phyloP scores from a whole-genome alignment of 495 filamentous ascomycete species.

The Xylaria scruposa region DNA sequence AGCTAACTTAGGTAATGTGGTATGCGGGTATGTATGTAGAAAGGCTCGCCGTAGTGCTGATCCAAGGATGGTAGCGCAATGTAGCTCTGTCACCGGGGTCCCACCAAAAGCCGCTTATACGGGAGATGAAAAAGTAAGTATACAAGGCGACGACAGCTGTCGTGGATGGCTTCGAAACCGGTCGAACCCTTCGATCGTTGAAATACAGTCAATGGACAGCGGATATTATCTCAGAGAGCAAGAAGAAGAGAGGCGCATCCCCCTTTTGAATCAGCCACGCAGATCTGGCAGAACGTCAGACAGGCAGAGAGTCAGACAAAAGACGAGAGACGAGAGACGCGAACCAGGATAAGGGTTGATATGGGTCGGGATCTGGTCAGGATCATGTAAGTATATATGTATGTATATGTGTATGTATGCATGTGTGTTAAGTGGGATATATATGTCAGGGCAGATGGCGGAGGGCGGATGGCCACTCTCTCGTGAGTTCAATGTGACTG shows the following conservation, averaged over 20 bases:
- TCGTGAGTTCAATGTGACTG: constrained; percentile 3
- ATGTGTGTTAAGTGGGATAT: not conserved
- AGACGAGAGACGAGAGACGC: constrained; percentile 3
- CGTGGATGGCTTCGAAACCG: not conserved
- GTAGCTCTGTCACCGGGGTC: not conserved
- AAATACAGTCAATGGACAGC: not conserved
- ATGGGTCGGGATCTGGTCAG: not conserved
- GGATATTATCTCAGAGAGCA: not conserved
- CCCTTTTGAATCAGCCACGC: constrained; percentile 6
- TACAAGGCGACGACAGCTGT: constrained; percentile 2
- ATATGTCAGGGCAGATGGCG: not conserved
- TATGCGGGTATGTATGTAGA: not conserved
- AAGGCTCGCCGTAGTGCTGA: not conserved
- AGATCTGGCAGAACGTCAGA: not conserved
- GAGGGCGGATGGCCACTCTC: constrained; percentile 1
- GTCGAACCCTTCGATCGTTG: not conserved
- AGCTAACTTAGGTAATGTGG: constrained; percentile 8
- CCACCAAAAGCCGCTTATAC: not conserved
- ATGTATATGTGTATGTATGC: not conserved
- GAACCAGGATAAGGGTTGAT: constrained; percentile 14
- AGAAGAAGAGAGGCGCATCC: not conserved
- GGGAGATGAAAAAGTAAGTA: not conserved
- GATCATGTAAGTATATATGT: not conserved
- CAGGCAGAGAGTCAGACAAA: constrained; percentile 5
- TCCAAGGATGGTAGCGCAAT: not conserved